Percentiles rank a stretch among this genome's conserved stretches.
These are phyloP conservation scores for Neohortaea acidophila DNA, from an alignment of 495 filamentous ascomycete genomes.

Conservation along the genomic window DNA sequence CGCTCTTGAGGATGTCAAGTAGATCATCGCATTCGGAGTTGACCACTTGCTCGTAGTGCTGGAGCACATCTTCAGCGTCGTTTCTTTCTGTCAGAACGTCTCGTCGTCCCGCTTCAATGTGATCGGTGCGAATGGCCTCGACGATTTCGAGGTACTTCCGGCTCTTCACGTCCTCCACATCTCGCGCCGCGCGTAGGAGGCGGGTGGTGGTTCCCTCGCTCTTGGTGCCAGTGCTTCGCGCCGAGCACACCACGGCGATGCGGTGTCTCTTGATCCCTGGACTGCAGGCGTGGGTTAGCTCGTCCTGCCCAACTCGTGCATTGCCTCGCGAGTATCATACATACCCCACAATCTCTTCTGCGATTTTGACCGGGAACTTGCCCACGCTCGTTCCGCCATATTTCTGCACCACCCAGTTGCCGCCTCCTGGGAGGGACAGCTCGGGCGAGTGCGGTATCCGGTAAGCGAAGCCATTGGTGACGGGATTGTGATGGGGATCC, in stretches of 20 bases:
- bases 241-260: constrained; percentile 85
- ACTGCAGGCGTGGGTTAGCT: constrained; percentile 31
- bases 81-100: constrained; percentile 40
- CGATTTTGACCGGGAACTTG: constrained; percentile 56
- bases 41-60: constrained; percentile 43
- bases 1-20: constrained; percentile 42
- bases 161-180: constrained; percentile 45
- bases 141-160: constrained; percentile 55
- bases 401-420: constrained; percentile 30
- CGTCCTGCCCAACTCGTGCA: constrained; percentile 15
- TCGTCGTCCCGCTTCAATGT: constrained; percentile 46
- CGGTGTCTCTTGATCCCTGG: constrained; percentile 48
- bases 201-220: constrained; percentile 85
- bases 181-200: constrained; percentile 54
- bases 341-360: constrained; percentile 54
- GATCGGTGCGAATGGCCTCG: constrained; percentile 57
- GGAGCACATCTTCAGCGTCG: constrained; percentile 36
- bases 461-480: constrained; percentile 11
- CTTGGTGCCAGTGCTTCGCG: constrained; percentile 79
- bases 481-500: constrained; percentile 3
- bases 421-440: constrained; percentile 26
- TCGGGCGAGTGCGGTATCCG: constrained; percentile 26
- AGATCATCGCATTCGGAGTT: constrained; percentile 55
- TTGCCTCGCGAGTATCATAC: neutral
- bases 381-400: constrained; percentile 32